phyloP scores from a whole-genome alignment of 306 rosid species.

The Rubus idaeus region DNA sequence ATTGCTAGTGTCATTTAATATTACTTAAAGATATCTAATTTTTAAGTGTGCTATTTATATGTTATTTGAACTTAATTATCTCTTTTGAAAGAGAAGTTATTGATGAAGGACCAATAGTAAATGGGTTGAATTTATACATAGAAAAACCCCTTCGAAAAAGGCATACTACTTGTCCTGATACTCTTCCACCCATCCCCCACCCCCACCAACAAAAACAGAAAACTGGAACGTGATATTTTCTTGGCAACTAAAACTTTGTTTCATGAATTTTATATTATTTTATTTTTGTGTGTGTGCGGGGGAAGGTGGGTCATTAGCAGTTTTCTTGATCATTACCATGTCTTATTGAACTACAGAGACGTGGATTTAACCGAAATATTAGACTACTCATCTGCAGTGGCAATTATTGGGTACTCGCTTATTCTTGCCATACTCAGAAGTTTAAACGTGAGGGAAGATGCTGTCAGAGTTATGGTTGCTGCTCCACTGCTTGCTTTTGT shows the following conservation, averaged over 20 bases:
- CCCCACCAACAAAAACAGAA: neutral
- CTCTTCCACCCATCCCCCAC: neutral
- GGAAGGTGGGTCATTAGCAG: neutral
- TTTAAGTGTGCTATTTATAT: neutral
- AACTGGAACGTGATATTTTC: neutral
- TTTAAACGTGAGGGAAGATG: slow-evolving; percentile 62
- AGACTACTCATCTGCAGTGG: slow-evolving; percentile 68
- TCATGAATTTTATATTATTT: neutral
- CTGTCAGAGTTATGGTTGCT: slow-evolving; percentile 68
- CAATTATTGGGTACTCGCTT: slow-evolving; percentile 70
- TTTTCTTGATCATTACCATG: slow-evolving; percentile 5
- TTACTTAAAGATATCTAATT: neutral
- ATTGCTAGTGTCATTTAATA: neutral
- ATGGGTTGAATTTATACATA: neutral
- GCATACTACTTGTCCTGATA: neutral
- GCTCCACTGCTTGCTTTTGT: slow-evolving; percentile 76
- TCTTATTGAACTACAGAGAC: slow-evolving; percentile 49
- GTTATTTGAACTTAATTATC: neutral
- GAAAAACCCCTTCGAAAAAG: neutral
- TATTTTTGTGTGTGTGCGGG: neutral
- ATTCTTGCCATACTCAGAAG: slow-evolving; percentile 58
- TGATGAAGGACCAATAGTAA: neutral
- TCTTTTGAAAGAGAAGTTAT: slow-evolving; percentile 3
- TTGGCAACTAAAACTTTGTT: neutral
- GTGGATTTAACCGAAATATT: slow-evolving; percentile 63